Evolutionary conservation across 1,139 yeast species (phyloP).

Genomic region (Ogataea hybrid): DNA sequence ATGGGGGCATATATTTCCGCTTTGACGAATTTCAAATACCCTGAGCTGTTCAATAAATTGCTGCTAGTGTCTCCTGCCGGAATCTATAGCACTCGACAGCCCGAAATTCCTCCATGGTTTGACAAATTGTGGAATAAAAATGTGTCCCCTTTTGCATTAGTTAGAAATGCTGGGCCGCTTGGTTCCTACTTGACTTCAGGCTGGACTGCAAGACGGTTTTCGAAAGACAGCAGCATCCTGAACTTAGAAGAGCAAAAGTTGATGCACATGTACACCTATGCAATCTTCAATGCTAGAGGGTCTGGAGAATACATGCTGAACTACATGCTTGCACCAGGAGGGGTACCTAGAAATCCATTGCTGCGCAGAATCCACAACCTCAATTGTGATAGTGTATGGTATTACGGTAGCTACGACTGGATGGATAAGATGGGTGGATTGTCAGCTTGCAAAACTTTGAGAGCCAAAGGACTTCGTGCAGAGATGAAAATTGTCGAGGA

Average conservation of each 20-base stretch:
- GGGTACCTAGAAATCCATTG: constrained; percentile 65
- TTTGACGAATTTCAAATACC: constrained; percentile 45
- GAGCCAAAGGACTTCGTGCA: constrained; percentile 35
- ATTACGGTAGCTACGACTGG: constrained; percentile 78
- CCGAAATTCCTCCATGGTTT: constrained; percentile 61
- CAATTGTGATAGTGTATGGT: constrained; percentile 58
- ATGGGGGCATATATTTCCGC: constrained; percentile 61
- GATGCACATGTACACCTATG: constrained; percentile 66
- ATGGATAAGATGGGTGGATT: constrained; percentile 65
- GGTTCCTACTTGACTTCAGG: constrained; percentile 74
- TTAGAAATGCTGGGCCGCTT: constrained; percentile 59
- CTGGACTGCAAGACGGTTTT: constrained; percentile 71
- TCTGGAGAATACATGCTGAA: constrained; percentile 77
- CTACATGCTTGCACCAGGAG: constrained; percentile 70
- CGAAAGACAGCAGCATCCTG: constrained; percentile 34
- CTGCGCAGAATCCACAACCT: constrained; percentile 45
- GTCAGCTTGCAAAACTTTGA: constrained; percentile 39
- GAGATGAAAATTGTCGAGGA: constrained; percentile 46
- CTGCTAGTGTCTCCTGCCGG: constrained; percentile 68
- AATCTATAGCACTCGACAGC: constrained; percentile 37
- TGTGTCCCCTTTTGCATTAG: constrained; percentile 67
- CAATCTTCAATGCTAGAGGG: constrained; percentile 68
- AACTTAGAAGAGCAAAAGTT: constrained; percentile 38
- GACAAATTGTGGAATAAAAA: constrained; percentile 65
- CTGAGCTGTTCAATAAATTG: constrained; percentile 45